Evolutionary conservation across 2,329 filamentous ascomycete species (phyloP), one percentile per base, ranked within the genome.

Genomic region (Pyrenophora teres): DNA sequence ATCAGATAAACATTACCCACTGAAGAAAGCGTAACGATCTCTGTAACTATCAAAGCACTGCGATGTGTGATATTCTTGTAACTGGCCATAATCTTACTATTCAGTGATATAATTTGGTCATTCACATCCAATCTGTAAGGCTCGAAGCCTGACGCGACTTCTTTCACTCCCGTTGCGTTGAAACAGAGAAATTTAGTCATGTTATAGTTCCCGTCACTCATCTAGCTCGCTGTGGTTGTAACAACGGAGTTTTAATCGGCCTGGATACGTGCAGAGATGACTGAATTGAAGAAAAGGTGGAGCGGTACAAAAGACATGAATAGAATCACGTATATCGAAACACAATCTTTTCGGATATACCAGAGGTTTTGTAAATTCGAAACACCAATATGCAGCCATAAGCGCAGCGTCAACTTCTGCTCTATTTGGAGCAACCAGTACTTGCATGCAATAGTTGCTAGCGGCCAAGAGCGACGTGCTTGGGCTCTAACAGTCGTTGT

Each of bases 341-440:
- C 23, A 37, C 58, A 46, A 2, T 33, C 16, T 15, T 46, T 16
- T 19, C 16, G 31, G 9, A 54, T 50, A 15, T 43, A 25, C 32
- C 27, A 33, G 1, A 56, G 19, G 18, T 54, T 56, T 13, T 35
- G 16, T 2, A 50, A 9, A 18, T 75, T 78, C 4, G 74, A 68
- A 3, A 79, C 64, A 0, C 81, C 79, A 40, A 67, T 61, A 25
- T 66, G 54, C 1, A 82, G 63, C 74, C 76, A 79, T 8, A 59
- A 59, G 2, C 71, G 66, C 31, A 59, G 21, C 35, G 31, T 63
- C 53, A 3, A 69, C 30, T 9, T 70, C 65, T 2, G 40, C 43
- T 33, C 65, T 47, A 18, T 48, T 63, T 1, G 65, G 67, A 2
- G 65, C 57, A 27, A 48, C 52, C 7, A 70, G 43, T 3, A 63